Evolutionary conservation across 2,329 filamentous ascomycete species (phyloP).

Genomic region (Aspergillus persii): DNA sequence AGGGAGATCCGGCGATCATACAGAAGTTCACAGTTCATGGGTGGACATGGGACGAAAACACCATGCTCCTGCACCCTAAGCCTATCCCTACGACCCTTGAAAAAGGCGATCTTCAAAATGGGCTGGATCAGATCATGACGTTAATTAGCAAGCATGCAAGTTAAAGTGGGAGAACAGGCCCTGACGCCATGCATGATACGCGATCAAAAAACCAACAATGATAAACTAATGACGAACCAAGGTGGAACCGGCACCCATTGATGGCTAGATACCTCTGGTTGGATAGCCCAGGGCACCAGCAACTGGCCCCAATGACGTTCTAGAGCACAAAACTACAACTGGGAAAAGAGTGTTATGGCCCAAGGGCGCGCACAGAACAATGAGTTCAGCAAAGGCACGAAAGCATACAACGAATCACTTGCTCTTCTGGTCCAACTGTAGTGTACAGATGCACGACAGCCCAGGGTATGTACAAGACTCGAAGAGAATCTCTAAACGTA

Average conservation of each 20-base stretch:
- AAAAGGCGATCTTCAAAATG: slow-evolving; percentile 21
- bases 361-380: slow-evolving; percentile 10
- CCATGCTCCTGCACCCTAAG: slow-evolving; percentile 34
- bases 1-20: slow-evolving; percentile 29
- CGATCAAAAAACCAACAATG: neutral
- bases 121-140: slow-evolving; percentile 33
- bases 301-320: neutral
- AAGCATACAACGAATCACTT: slow-evolving; percentile 37
- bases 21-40: slow-evolving; percentile 34
- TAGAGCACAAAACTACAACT: neutral
- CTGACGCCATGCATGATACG: neutral
- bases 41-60: slow-evolving; percentile 39
- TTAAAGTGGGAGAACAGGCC: slow-evolving; percentile 12
- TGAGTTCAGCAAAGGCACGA: slow-evolving; percentile 20
- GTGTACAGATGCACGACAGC: slow-evolving; percentile 39
- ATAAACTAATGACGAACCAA: neutral
- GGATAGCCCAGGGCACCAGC: neutral
- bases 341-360: slow-evolving; percentile 2
- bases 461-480: slow-evolving; percentile 44
- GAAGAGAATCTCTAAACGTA: slow-evolving; percentile 40
- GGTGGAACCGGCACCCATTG: neutral
- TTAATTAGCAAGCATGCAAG: slow-evolving; percentile 30
- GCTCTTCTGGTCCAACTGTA: slow-evolving; percentile 39
- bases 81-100: slow-evolving; percentile 20
- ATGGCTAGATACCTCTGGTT: neutral